A percentile compares a stretch with the other conserved stretches of the same genome.
phyloP scores from a whole-genome alignment of 73 alveolate genomes.

The Paramecium octaurelia region DNA sequence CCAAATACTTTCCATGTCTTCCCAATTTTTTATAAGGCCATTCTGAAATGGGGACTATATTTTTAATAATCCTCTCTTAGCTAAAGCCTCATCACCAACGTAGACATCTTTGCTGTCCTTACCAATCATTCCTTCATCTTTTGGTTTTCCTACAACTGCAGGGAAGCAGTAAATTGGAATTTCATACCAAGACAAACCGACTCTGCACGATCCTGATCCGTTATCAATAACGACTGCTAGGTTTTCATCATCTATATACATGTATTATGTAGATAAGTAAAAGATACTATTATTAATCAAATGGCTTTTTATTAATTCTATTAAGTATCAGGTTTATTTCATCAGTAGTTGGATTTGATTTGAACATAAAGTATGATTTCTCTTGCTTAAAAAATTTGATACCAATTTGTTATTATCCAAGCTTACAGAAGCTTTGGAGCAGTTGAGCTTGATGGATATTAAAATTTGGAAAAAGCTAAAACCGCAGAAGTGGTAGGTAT shows the following conservation, averaged over 20 bases:
- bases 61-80: slow-evolving; percentile 92
- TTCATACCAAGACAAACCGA: slow-evolving; percentile 96
- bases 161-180: slow-evolving; percentile 97
- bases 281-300: not conserved
- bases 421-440: slow-evolving; percentile 76
- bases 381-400: slow-evolving; percentile 65
- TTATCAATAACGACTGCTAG: slow-evolving; percentile 59
- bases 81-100: slow-evolving; percentile 98
- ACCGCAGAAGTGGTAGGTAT: slow-evolving; percentile 77
- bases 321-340: no score
- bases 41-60: slow-evolving; percentile 92
- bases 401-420: slow-evolving; percentile 67
- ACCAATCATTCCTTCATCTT: slow-evolving; percentile 97
- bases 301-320: not conserved
- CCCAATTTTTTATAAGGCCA: slow-evolving; percentile 93
- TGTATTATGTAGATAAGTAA: not conserved
- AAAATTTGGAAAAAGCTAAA: slow-evolving; percentile 63
- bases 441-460: slow-evolving; percentile 66
- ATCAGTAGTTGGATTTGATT: slow-evolving; percentile 39
- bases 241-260: not conserved
- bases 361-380: slow-evolving; percentile 11
- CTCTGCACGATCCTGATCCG: slow-evolving; percentile 87
- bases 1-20: slow-evolving; percentile 96
- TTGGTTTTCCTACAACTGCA: slow-evolving; percentile 97
- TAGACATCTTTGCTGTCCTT: slow-evolving; percentile 95